Conservation (phyloP, 192 early-diverging fungal species). For the Phlyctochytrium planicorne region DNA sequence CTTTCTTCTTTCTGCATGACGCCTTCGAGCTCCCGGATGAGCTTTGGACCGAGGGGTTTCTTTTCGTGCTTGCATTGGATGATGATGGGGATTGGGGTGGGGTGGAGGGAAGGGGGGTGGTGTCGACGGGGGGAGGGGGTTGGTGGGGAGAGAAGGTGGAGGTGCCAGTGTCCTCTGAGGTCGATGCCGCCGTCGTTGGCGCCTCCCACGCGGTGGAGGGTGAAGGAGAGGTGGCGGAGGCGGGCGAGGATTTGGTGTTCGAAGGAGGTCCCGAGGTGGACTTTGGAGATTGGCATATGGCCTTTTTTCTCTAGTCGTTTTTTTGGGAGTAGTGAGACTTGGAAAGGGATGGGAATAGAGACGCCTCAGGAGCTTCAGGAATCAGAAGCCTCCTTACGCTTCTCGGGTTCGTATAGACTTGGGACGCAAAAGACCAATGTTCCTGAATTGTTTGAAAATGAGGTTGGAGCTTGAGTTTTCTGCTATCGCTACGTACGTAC, state of each 20-base stretch:
- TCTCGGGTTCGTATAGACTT: too few relatives aligned
- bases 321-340: background rate
- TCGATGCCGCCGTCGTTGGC: slow-evolving; percentile 32
- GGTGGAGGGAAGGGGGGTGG: background rate
- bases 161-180: slow-evolving; percentile 26
- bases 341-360: background rate
- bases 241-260: slow-evolving; percentile 7
- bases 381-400: too few relatives aligned
- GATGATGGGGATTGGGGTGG: slow-evolving; percentile 14
- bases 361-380: background rate
- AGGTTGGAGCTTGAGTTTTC: too few relatives aligned
- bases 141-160: slow-evolving; percentile 6
- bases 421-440: too few relatives aligned
- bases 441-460: too few relatives aligned
- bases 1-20: slow-evolving; percentile 15
- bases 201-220: slow-evolving; percentile 27
- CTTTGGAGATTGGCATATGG: background rate
- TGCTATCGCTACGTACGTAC: too few relatives aligned
- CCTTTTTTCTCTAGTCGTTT: too few relatives aligned
- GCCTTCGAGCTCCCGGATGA: slow-evolving; percentile 36
- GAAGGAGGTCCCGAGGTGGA: slow-evolving; percentile 25
- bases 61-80: slow-evolving; percentile 37
- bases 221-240: slow-evolving; percentile 10
- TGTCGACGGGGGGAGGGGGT: background rate
- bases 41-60: slow-evolving; percentile 16